A percentile compares a stretch with the other conserved stretches of the same genome.
Evolutionary conservation across 116 monocot genomes (phyloP).

Genomic region (Papilionanthe hybrid): DNA sequence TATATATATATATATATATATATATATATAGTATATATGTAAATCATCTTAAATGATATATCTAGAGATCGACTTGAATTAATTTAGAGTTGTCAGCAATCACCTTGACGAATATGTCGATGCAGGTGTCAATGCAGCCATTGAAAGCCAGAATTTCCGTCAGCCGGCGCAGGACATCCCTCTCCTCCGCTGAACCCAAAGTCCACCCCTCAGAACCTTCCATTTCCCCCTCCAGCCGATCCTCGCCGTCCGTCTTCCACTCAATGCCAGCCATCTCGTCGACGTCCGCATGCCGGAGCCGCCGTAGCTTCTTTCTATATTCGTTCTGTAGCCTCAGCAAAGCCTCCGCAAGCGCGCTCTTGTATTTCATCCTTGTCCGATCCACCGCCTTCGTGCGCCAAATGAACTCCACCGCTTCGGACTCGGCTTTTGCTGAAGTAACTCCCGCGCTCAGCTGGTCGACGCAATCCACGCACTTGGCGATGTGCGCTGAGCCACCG

Average conservation of each 20-base stretch:
- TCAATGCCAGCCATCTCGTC: neutral
- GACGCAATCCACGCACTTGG: slow-evolving; percentile 30
- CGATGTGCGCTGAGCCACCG: neutral
- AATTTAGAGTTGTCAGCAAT: neutral
- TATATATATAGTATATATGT: no score
- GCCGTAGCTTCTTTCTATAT: slow-evolving; percentile 26
- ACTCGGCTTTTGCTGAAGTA: slow-evolving; percentile 4
- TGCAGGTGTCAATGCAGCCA: slow-evolving; percentile 45
- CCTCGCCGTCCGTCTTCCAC: neutral
- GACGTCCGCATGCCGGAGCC: slow-evolving; percentile 14
- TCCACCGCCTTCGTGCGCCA: slow-evolving; percentile 47
- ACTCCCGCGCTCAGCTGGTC: slow-evolving; percentile 27
- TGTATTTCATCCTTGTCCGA: slow-evolving; percentile 30
- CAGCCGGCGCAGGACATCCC: slow-evolving; percentile 32
- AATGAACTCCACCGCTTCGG: slow-evolving; percentile 49
- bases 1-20: no score
- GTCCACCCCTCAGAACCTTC: neutral
- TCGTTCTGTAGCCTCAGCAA: slow-evolving; percentile 40
- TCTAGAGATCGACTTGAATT: no score
- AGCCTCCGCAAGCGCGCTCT: slow-evolving; percentile 35
- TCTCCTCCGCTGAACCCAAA: slow-evolving; percentile 27
- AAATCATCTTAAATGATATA: no score
- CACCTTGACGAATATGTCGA: slow-evolving; percentile 48
- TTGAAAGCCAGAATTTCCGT: slow-evolving; percentile 34
- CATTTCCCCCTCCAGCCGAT: neutral